Evolutionary conservation across 2,329 filamentous ascomycete species (phyloP), one percentile per base, ranked within the genome.

Genomic region (Leptodontidium sp.): DNA sequence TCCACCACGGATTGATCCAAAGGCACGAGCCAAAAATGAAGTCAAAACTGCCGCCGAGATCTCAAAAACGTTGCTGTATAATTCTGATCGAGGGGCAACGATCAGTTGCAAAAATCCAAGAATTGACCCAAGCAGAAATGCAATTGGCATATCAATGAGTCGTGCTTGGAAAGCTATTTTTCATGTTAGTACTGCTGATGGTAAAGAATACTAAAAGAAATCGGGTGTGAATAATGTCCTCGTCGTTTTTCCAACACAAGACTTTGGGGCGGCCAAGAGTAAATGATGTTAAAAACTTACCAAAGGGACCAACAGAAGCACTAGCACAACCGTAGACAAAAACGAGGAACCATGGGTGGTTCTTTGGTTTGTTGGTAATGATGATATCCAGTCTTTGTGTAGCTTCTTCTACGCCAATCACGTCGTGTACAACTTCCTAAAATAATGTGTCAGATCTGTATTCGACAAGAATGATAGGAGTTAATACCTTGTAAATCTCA

Each of bases 391-490:
- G 81, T 21, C 86, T 83, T 11, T 82, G 79, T 1, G 87, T 91
- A 0, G 90, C 91, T 72, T 93, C 90, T 52, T 93, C 90, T 0
- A 92, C 90, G 11, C 88, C 85, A 9, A 93, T 86, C n/a, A 87
- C 84, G 77, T 94, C 91, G 76, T 94, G 91, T 0, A 94, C 87
- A n/a, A 94, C 91, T 67, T 92, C n/a, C 29, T 40, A n/a, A 15
- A 24, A 8, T 3, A 7, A 17, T 57, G n/a, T 21, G 35, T 9
- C 21, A 40, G 12, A 8, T 4, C n/a, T 24, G 9, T 40, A n/a
- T 40, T 38, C 8, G 32, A 40, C 32, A 40, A 9, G 4, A 43
- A 2, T 15, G 14, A 15, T 17, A 58, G 2, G 29, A 32, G 29
- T 32, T 12, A 4, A 6, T 58, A 24, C 55, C 78, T 94, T 94